phyloP scores from a whole-genome alignment of 73 alveolate genomes.

The Tetrahymena malaccensis region DNA sequence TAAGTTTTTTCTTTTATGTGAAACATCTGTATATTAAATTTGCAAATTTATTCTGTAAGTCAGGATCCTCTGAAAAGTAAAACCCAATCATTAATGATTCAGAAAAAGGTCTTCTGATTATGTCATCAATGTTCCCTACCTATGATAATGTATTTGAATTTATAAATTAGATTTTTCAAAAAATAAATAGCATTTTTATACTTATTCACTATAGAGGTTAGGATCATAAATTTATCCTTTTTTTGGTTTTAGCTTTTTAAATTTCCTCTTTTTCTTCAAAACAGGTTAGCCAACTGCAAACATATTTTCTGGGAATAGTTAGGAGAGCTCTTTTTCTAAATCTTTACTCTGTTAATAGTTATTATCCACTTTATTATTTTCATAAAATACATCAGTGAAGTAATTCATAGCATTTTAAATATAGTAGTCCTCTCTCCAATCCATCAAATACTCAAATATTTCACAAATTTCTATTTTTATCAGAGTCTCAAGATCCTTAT shows the following conservation, averaged over 20 bases:
- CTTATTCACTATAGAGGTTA: background rate
- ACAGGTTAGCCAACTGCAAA: background rate
- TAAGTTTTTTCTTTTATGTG: conserved; percentile 7
- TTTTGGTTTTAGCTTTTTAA: background rate
- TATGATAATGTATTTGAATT: background rate
- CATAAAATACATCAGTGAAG: background rate
- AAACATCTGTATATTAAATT: conserved; percentile 8
- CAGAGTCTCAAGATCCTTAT: background rate
- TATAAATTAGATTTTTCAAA: too few relatives aligned
- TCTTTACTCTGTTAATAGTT: background rate
- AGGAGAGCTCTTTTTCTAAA: background rate
- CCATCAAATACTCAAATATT: background rate
- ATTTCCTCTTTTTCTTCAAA: background rate
- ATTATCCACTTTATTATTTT: background rate
- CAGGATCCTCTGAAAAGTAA: conserved; percentile 37
- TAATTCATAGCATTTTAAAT: background rate
- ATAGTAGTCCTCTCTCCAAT: background rate
- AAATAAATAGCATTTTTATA: background rate
- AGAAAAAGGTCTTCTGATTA: conserved; percentile 25
- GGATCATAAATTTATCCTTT: background rate
- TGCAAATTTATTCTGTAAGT: conserved; percentile 14
- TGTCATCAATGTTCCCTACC: conserved; percentile 21
- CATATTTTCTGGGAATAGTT: background rate
- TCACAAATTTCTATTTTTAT: background rate
- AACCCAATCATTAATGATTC: conserved; percentile 27